Conservation (phyloP, 169 alveolate species). For the Eimeria praecox region DNA sequence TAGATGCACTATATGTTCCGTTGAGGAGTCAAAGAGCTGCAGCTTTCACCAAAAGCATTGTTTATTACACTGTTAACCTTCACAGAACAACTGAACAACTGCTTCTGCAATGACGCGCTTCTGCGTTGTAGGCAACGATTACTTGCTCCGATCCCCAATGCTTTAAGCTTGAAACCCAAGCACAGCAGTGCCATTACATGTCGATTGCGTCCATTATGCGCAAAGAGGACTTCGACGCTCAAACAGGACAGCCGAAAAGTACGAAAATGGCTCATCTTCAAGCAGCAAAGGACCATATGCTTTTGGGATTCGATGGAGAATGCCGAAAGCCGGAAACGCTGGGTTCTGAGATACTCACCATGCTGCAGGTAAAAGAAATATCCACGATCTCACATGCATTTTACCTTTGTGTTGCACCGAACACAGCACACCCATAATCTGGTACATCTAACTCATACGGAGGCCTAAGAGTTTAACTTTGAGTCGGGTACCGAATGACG, state of each 20-base stretch:
- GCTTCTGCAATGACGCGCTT: neutral
- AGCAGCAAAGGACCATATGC: conserved; percentile 36
- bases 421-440: neutral
- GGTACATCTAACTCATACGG: neutral
- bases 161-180: conserved; percentile 67
- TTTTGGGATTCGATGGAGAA: conserved; percentile 65
- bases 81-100: neutral
- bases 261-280: neutral
- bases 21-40: no score
- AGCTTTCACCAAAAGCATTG: neutral
- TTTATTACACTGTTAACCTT: neutral
- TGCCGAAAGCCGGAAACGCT: conserved; percentile 49
- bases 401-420: neutral
- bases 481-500: neutral
- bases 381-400: neutral
- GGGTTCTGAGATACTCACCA: conserved; percentile 43
- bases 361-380: conserved; percentile 46
- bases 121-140: conserved; percentile 50
- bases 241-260: neutral
- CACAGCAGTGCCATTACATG: conserved; percentile 67
- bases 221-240: conserved; percentile 55
- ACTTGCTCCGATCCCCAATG: conserved; percentile 67
- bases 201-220: conserved; percentile 37
- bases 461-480: neutral
- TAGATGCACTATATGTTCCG: neutral